Base-by-base conservation (phyloP, 352 stramenopile genomes). In the Phytopythium sindhum region DNA sequence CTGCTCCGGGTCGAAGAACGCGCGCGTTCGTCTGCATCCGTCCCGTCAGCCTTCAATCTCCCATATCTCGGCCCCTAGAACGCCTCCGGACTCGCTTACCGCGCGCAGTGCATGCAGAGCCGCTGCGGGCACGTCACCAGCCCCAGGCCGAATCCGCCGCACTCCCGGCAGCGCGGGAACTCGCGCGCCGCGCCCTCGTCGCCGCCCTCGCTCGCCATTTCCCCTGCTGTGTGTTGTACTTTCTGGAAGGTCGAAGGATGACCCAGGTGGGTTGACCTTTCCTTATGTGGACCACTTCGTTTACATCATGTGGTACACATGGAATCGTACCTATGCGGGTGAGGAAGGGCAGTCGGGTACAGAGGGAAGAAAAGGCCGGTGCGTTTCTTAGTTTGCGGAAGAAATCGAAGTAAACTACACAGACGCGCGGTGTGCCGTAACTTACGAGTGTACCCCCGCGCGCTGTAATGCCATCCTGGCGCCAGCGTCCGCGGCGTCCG, bases 1-100 rank as follows among this genome's bases (percentile, higher is more conserved):
- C 54, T 66, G 65, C n/a, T 88, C 74, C 4, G 86, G 86, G 50
- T 95, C 84, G 50, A 95, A 95, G 69, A 93, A 95, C 12, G 74
- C 72, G 60, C 84, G 83, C 1, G 78, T 91, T 7, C 72, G 29
- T 28, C 86, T 88, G 47, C 21, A 2, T 24, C 26, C 19, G 48
- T 14, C 14, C 48, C 42, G 28, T 53, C 33, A 23, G 28, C 45
- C 14, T 42, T 44, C 7, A 9, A 7, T 54, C 41, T 14, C 33
- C 31, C 17, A 67, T 35, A 52, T 15, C n/a, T 33, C 7, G 57
- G 15, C 7, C 64, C 31, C 21, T 14, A 41, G 9, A 44, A 26
- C 29, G 51, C 10, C 9, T n/a, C 7, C 21, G 6, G 17, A 28
- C 21, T 10, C n/a, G 35, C 63, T 23, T 65, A 90, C 81, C 81